Conservation (phyloP, 768 basidiomycete genomes). For the Psilocybe cubensis region DNA sequence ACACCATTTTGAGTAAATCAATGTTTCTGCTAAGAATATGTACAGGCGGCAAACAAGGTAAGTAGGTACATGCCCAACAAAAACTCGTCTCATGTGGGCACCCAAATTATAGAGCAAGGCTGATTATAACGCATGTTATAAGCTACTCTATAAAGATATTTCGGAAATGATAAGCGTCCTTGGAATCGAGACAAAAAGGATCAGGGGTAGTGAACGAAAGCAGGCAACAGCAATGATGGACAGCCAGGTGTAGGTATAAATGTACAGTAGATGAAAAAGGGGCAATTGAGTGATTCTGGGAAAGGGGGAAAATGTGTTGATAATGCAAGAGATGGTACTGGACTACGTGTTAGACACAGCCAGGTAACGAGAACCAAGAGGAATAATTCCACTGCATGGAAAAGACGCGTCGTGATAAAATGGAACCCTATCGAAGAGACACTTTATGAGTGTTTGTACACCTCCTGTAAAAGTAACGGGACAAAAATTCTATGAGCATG, state of each 20-base stretch:
- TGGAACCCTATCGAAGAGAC: no score
- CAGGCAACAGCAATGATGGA: background rate
- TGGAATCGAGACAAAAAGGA: background rate
- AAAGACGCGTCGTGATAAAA: background rate
- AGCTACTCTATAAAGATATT: background rate
- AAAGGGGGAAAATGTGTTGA: background rate
- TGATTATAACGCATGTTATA: background rate
- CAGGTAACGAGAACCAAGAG: background rate
- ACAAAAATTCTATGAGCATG: background rate
- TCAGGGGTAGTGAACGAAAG: background rate
- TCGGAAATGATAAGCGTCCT: background rate
- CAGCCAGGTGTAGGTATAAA: background rate
- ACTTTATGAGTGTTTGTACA: slow-evolving; percentile 19
- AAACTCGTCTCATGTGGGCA: background rate
- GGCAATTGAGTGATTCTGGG: background rate
- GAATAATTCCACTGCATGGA: background rate
- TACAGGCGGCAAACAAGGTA: no score
- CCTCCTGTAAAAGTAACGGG: slow-evolving; percentile 17
- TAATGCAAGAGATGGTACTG: background rate
- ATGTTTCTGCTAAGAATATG: no score
- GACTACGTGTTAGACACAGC: background rate
- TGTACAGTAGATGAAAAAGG: slow-evolving; percentile 2
- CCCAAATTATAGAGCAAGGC: background rate
- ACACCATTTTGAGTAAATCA: no score
- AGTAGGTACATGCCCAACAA: background rate